A percentile compares a stretch with the other conserved stretches of the same genome.
Conservation (phyloP, 345 rosid genomes). For the Populus davidiana region DNA sequence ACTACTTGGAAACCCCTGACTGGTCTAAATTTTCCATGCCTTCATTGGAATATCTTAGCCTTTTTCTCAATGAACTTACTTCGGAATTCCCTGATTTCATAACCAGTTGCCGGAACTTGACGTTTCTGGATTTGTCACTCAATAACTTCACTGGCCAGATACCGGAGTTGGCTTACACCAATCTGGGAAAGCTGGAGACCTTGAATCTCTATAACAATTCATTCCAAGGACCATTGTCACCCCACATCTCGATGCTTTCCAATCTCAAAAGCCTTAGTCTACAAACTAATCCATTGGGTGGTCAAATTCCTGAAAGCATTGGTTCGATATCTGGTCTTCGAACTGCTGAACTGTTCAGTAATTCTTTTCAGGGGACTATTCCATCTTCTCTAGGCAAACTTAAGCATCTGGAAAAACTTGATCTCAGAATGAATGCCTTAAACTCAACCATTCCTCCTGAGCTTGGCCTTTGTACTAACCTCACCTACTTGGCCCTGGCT, state of each 20-base stretch:
- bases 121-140: slow-evolving; percentile 49
- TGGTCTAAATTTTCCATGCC: slow-evolving; percentile 60
- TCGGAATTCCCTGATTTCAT: slow-evolving; percentile 50
- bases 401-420: slow-evolving; percentile 34
- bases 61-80: slow-evolving; percentile 27
- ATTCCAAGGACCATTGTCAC: slow-evolving; percentile 42
- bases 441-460: slow-evolving; percentile 54
- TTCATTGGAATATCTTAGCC: slow-evolving; percentile 44
- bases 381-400: slow-evolving; percentile 58
- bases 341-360: slow-evolving; percentile 34
- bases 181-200: slow-evolving; percentile 41
- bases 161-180: slow-evolving; percentile 39
- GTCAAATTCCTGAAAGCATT: slow-evolving; percentile 42
- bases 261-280: slow-evolving; percentile 41
- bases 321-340: slow-evolving; percentile 42
- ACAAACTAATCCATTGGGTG: slow-evolving; percentile 33
- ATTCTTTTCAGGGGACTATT: slow-evolving; percentile 47
- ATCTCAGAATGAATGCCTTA: slow-evolving; percentile 38
- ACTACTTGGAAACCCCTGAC: slow-evolving; percentile 46
- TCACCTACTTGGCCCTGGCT: slow-evolving; percentile 54
- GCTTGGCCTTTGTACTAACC: slow-evolving; percentile 50
- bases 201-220: slow-evolving; percentile 40
- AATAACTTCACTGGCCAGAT: slow-evolving; percentile 43
- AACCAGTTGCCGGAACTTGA: slow-evolving; percentile 39
- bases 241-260: slow-evolving; percentile 49